Evolutionary conservation across 1,284 basidiomycete species (phyloP).

Genomic region (Leccinum variabile): DNA sequence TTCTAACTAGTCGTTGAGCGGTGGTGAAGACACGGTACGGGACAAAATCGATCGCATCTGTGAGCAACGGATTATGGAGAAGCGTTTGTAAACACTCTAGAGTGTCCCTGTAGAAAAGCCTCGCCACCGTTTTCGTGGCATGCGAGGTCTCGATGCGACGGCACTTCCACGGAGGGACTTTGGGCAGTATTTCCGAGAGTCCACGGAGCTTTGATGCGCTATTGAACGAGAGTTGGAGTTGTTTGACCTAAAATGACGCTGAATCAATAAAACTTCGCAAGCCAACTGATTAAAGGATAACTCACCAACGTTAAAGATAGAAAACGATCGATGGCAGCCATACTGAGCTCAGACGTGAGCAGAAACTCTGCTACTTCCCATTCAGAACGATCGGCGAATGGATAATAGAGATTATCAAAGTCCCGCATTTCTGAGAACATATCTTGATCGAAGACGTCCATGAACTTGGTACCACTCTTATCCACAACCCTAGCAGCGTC

Average conservation of each 20-base stretch:
- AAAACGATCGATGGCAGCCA: background rate
- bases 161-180: constrained; percentile 2
- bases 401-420: background rate
- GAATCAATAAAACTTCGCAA: background rate
- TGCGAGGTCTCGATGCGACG: background rate
- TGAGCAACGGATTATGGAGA: background rate
- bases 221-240: background rate
- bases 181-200: background rate
- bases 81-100: constrained; percentile 2
- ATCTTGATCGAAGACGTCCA: background rate
- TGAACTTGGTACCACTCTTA: background rate
- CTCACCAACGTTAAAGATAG: background rate
- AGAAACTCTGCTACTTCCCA: background rate
- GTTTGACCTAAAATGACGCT: background rate
- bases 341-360: background rate
- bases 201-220: background rate
- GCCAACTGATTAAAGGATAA: background rate
- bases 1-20: background rate
- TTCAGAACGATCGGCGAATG: background rate
- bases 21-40: background rate
- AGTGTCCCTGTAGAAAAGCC: constrained; percentile 1
- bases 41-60: background rate
- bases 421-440: background rate
- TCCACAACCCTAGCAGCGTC: background rate
- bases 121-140: background rate